Evolutionary conservation across 164 flowering plant species (phyloP), one percentile per base, ranked within the genome.

Genomic region (Aristolochia contorta): DNA sequence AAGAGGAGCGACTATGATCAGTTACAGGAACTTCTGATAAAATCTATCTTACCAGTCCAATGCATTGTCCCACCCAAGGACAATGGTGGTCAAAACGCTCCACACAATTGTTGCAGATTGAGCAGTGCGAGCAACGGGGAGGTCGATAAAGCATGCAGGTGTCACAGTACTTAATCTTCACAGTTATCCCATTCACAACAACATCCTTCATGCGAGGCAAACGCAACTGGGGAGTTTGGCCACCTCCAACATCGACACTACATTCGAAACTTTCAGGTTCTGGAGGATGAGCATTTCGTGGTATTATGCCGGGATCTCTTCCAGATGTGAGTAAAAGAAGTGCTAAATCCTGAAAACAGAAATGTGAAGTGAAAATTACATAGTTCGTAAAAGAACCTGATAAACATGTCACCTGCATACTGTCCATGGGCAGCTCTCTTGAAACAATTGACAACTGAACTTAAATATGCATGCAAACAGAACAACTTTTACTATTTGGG

Each of bases 11-110:
- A 37, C 10, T 37, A 37, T 37, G 43, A 27, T 27, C 30, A 27
- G 1, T 3, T 37, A 37, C 43, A 37, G 43, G 43, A 37, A n/a
- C n/a, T n/a, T n/a, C n/a, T n/a, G n/a, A n/a, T n/a, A n/a, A n/a
- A 22, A 12, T 8, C n/a, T 46, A 19, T n/a, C 90, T 80, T 77
- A 92, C 98, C 90, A 78, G 72, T 43, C 98, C 96, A 77, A 92
- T 89, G 77, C 98, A 92, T 69, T 89, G 98, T 54, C 98, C 94
- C 67, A 89, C 96, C 98, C 98, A 93, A 23, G 98, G 98, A 72
- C 97, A 92, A 67, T 87, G 98, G 64, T 89, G 98, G 64, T 92
- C 96, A 76, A 89, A 92, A 51, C 93, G 78, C 65, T 89, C 91
- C 16, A 92, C 98, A 66, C 98, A 89, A 64, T 92, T 92, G 59